Evolutionary conservation across 2,329 filamentous ascomycete genomes (phyloP).

Genomic region (Trichoderma citrinoviride): DNA sequence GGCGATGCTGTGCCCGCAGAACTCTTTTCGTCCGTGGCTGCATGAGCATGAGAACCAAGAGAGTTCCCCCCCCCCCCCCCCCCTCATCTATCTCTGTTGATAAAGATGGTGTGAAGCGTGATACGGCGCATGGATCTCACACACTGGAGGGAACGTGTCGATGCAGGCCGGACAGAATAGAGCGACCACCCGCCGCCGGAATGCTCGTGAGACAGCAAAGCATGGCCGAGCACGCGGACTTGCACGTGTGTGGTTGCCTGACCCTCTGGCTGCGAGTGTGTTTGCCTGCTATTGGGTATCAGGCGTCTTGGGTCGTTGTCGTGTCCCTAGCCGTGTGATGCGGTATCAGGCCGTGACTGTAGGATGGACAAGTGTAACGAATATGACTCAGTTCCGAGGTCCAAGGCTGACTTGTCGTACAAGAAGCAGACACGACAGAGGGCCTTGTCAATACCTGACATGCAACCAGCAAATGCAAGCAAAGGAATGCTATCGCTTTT

Average conservation of each 20-base stretch:
- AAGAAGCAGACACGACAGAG: too few relatives aligned
- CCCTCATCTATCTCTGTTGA: neutral
- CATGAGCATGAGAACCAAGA: neutral
- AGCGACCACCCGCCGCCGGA: neutral
- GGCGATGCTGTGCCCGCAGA: slow-evolving; percentile 13
- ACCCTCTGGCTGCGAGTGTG: slow-evolving; percentile 9
- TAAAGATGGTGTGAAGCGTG: slow-evolving; percentile 15
- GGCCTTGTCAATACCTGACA: too few relatives aligned
- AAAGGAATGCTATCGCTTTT: neutral
- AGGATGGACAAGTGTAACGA: neutral
- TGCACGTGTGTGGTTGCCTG: slow-evolving; percentile 10
- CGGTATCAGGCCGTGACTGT: neutral
- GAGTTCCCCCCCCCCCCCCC: neutral
- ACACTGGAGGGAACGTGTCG: neutral
- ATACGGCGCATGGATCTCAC: slow-evolving; percentile 8
- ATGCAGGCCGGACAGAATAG: neutral
- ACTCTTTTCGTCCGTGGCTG: neutral
- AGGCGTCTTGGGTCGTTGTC: neutral
- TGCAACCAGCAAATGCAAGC: too few relatives aligned
- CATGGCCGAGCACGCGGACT: slow-evolving; percentile 15
- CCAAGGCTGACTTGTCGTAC: neutral
- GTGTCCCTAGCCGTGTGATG: neutral
- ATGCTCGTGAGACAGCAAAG: slow-evolving; percentile 12
- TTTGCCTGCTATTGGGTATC: slow-evolving; percentile 10
- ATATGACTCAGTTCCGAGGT: too few relatives aligned